Evolutionary conservation across 345 rosid genomes (phyloP), one percentile per base, ranked within the genome.

Genomic region (Dimocarpus longan): DNA sequence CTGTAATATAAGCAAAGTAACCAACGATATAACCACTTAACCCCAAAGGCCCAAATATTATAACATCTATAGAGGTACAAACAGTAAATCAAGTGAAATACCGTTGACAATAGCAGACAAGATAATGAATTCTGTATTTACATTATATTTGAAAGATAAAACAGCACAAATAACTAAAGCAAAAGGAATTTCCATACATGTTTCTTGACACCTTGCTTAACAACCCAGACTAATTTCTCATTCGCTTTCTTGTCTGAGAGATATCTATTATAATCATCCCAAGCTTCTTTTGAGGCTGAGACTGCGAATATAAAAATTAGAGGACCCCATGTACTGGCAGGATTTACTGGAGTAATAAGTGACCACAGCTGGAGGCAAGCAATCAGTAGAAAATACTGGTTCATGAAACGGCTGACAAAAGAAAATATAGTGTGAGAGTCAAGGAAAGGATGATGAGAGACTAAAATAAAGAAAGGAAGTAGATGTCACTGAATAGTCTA

Each of bases 311-410:
- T 94, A 80, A 96, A 91, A 73, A 96, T 89, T 21, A 96, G 88
- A 0, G 99, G 99, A 82, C 98, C 99, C 99, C 99, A 96, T 48
- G 99, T 96, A 79, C 99, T 96, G 64, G 98, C 99, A 79, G 99
- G 99, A 85, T 94, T 96, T 60, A 96, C 99, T 64, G 99, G 99
- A 79, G 99, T 96, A 78, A 96, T 96, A 56, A 96, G 98, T 24
- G 99, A 89, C 99, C 99, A 96, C 57, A 96, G 91, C 88, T 96
- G 99, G 84, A 96, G 99, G 91, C 99, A 96, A 22, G 99, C 99
- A 83, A 96, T 96, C 91, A 96, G 89, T 86, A 96, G 83, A 89
- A 96, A 96, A 76, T 96, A 94, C 89, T 96, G 98, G 89, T 96
- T 96, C 98, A 94, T 94, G 74, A 96, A 96, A 85, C 98, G 98